Base-by-base conservation (phyloP, 345 rosid species). In the Eucalyptus globulus region DNA sequence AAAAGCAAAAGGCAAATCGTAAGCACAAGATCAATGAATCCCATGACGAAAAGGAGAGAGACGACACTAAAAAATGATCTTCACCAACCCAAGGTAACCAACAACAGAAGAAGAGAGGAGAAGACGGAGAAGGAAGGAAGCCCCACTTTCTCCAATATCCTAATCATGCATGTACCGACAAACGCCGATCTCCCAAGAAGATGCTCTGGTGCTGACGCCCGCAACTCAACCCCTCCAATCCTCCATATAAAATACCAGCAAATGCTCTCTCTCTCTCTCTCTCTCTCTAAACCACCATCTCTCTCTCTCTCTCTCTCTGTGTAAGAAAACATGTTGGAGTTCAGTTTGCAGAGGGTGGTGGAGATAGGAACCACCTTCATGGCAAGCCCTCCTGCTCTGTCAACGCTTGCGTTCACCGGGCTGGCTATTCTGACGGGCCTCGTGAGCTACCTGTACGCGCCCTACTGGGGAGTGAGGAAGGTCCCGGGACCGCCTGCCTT, bases 401-500 rank as follows among this genome's bases (percentile, higher is more conserved):
- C 85, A 6, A 40, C 85, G 85, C 47, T 76, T 21, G 85, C 14
- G 92, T 95, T 92, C 40, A 97, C 93, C 47, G 92, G 94, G 90
- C 91, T 94, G 93, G 96, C 96, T 91, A 93, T 96, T 62, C 93
- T 96, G 58, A 95, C 94, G 90, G 94, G 97, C 80, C 96, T 97
- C 88, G 94, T 92, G 86, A 93, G 93, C n/a, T 96, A 80, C 86
- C 26, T 88, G 86, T 88, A 80, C 83, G 89, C 85, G 43, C 93
- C 93, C 45, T 92, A 90, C 50, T 89, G 91, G 92, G 88, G 92
- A 37, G 95, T 95, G 72, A 93, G 95, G 67, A 93, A 91, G 90
- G 94, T 94, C 14, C 97, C 97, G 1, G 95, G 97, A 4, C 96
- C 95, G 91, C 54, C 92, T 54, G 91, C 92, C 72, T 43, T 92